Evolutionary conservation across 192 early-diverging fungal genomes (phyloP).

Genomic region (Backusella sp.): DNA sequence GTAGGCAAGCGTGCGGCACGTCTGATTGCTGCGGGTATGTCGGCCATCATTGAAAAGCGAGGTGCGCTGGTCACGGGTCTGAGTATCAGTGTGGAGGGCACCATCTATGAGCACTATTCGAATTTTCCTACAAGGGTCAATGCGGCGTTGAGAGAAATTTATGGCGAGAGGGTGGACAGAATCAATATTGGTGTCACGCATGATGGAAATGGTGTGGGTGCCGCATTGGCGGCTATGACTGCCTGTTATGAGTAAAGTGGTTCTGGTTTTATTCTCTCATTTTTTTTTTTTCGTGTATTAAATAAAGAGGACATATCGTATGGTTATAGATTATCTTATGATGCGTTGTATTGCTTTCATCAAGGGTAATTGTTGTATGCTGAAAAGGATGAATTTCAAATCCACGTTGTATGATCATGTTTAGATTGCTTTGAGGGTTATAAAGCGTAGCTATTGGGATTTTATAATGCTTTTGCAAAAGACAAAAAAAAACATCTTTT

Average conservation of each 20-base stretch:
- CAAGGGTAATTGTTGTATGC: no score
- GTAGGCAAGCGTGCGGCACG: conserved; percentile 84
- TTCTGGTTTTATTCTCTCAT: no score
- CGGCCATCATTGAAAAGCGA: conserved; percentile 59
- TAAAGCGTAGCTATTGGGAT: no score
- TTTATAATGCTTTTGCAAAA: no score
- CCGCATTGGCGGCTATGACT: conserved; percentile 65
- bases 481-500: no score
- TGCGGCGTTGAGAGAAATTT: conserved; percentile 18
- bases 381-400: no score
- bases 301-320: no score
- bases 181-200: conserved; percentile 38
- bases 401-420: no score
- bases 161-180: conserved; percentile 21
- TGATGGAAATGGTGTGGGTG: conserved; percentile 77
- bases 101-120: conserved; percentile 62
- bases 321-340: no score
- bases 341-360: no score
- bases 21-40: conserved; percentile 67
- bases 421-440: no score
- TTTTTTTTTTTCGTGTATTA: no score
- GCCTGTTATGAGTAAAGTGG: conserved; percentile 9
- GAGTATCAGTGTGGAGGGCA: conserved; percentile 51
- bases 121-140: conserved; percentile 39
- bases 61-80: conserved; percentile 25